phyloP scores from a whole-genome alignment of 1,139 yeast species.

The Yamadazyma membranifaciens region DNA sequence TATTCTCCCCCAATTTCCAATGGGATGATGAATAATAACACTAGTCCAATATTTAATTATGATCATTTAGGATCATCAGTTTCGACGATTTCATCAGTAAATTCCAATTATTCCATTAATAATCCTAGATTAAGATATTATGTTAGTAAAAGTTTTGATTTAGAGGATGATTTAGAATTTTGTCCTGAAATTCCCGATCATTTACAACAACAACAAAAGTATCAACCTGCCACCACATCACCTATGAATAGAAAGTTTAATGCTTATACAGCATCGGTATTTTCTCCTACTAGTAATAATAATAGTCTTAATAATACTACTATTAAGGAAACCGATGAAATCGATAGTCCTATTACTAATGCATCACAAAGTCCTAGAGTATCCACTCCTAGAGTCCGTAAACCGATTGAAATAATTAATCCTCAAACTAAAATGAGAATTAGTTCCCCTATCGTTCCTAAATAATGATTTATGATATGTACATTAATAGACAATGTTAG shows the following conservation, averaged over 20 bases:
- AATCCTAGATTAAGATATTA: slow-evolving; percentile 46
- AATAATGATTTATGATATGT: slow-evolving; percentile 14
- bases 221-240: slow-evolving; percentile 10
- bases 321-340: background rate
- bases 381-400: slow-evolving; percentile 57
- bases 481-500: slow-evolving; percentile 9
- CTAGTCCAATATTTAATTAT: slow-evolving; percentile 32
- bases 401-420: slow-evolving; percentile 72
- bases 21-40: slow-evolving; percentile 13
- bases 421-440: slow-evolving; percentile 75
- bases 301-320: slow-evolving; percentile 3
- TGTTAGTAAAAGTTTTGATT: slow-evolving; percentile 58
- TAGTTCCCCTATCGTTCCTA: slow-evolving; percentile 46
- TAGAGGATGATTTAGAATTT: slow-evolving; percentile 65
- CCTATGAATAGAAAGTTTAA: slow-evolving; percentile 47
- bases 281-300: slow-evolving; percentile 39
- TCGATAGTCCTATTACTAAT: slow-evolving; percentile 7
- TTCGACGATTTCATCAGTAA: slow-evolving; percentile 12
- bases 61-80: slow-evolving; percentile 19
- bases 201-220: slow-evolving; percentile 8
- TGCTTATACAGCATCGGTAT: slow-evolving; percentile 58
- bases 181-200: slow-evolving; percentile 55
- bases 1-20: slow-evolving; percentile 31
- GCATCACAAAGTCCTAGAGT: slow-evolving; percentile 33
- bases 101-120: slow-evolving; percentile 36